These are phyloP conservation scores for Botryotinia calthae DNA, from an alignment of 2,329 filamentous ascomycete species.

Conservation along the genomic window DNA sequence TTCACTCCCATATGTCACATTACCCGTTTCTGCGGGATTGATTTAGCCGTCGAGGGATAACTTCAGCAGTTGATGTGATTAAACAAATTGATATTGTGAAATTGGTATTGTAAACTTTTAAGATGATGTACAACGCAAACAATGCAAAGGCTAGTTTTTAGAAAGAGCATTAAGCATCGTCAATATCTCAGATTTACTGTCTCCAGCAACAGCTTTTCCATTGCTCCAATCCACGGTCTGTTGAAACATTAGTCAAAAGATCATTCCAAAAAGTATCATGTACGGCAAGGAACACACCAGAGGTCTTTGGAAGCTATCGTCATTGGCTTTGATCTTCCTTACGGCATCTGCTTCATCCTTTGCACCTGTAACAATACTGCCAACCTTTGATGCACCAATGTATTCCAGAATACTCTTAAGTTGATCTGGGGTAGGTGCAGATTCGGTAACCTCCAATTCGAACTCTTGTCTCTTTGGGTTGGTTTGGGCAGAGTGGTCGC, in stretches of 20 bases:
- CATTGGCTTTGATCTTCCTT: constrained; percentile 70
- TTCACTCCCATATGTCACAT: background rate
- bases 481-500: constrained; percentile 60
- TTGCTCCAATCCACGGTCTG: constrained; percentile 89
- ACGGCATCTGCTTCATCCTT: constrained; percentile 73
- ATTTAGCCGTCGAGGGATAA: too few species aligned
- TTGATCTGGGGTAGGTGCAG: constrained; percentile 76
- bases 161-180: constrained; percentile 67
- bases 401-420: constrained; percentile 82
- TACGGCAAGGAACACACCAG: constrained; percentile 56
- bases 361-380: constrained; percentile 72
- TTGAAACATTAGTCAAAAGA: constrained; percentile 31
- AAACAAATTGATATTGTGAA: constrained; percentile 1
- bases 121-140: background rate
- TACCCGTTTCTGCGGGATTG: background rate
- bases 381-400: constrained; percentile 59
- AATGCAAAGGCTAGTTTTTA: constrained; percentile 28
- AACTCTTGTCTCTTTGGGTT: constrained; percentile 61
- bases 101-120: constrained; percentile 16
- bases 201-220: constrained; percentile 74
- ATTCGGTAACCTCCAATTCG: constrained; percentile 81
- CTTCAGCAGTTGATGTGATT: background rate
- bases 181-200: constrained; percentile 84
- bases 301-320: constrained; percentile 68
- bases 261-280: background rate